Conservation (phyloP, 371 early-diverging fungal species). For the Mucor indicus region DNA sequence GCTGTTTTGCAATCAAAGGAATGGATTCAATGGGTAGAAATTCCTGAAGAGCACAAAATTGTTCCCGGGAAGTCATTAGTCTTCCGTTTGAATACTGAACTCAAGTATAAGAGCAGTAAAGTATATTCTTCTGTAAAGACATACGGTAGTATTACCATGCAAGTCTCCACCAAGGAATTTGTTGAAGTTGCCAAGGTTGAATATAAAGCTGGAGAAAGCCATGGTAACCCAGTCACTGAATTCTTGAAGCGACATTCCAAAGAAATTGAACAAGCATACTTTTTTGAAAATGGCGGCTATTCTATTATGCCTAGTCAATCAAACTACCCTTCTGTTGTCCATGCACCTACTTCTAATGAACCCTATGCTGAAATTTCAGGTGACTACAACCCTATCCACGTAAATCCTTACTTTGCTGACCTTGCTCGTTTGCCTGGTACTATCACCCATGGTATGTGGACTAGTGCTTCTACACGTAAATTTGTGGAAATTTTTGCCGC, state of each 20-base stretch:
- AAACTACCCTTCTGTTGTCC: conserved; percentile 76
- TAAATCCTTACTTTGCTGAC: conserved; percentile 92
- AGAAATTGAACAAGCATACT: conserved; percentile 75
- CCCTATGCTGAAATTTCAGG: conserved; percentile 85
- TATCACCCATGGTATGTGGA: conserved; percentile 99
- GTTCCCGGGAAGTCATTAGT: conserved; percentile 72
- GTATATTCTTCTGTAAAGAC: conserved; percentile 69
- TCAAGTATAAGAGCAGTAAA: conserved; percentile 72
- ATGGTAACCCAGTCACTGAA: conserved; percentile 79
- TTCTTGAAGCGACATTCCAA: conserved; percentile 74
- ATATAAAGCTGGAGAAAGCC: conserved; percentile 67
- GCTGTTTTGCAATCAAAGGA: conserved; percentile 86
- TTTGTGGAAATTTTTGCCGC: conserved; percentile 93
- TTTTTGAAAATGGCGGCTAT: conserved; percentile 87
- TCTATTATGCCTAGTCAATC: conserved; percentile 81
- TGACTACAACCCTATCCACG: conserved; percentile 95
- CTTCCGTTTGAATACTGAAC: conserved; percentile 77
- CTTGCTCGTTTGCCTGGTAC: conserved; percentile 88
- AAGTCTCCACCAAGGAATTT: conserved; percentile 78
- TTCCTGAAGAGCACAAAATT: conserved; percentile 56
- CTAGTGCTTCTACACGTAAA: conserved; percentile 88
- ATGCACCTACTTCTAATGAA: conserved; percentile 76
- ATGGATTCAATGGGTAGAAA: conserved; percentile 78
- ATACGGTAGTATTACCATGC: conserved; percentile 75
- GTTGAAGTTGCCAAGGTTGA: conserved; percentile 79